Base-by-base conservation (phyloP, 495 filamentous ascomycete species). In the Penicillium bialowiezense region DNA sequence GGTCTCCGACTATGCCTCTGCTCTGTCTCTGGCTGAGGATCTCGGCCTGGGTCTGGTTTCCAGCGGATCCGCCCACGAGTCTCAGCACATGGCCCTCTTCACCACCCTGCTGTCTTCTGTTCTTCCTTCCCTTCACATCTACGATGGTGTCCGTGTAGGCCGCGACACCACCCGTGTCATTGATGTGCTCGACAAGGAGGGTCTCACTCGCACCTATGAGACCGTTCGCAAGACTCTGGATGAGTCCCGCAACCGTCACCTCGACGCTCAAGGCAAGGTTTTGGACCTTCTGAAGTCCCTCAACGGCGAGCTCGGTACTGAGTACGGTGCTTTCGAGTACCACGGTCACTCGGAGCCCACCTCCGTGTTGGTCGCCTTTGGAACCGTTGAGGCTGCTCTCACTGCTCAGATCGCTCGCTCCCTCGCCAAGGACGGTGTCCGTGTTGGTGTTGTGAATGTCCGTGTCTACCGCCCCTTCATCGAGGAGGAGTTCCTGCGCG, bases 11-110 rank as follows among this genome's bases (percentile, higher is more conserved):
- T 98, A 98, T 72, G 83, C 79, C 42, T 86, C 84, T 19, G 85
- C 88, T 1, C 71, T 97, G 46, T 80, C 83, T 44, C 70, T 93
- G 17, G 87, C 89, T n/a, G 93, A 97, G 63, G 93, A 97, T 33
- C 79, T 97, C 21, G 92, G 95, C 12, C 70, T 96, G 18, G 93
- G 84, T 32, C 77, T 97, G 26, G 78, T 98, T 10, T 83, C 87
- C 29, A 96, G 90, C 58, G 82, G 82, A 20, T 97, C 90, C 20
- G 82, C 83, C 20, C 89, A 95, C 54, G 93, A 98, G 67, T 78
- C 86, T 23, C 93, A 98, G 76, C 95, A 98, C 68, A 97, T 97
- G 86, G 80, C 92, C 5, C 74, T 98, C 12, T 83, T 97, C 59
- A 80, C 93, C 7, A 97, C 91, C 1, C 66, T 97, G 12, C 71